phyloP scores from a whole-genome alignment of 2,329 filamentous ascomycete genomes.

The Xylariaceae sp. region DNA sequence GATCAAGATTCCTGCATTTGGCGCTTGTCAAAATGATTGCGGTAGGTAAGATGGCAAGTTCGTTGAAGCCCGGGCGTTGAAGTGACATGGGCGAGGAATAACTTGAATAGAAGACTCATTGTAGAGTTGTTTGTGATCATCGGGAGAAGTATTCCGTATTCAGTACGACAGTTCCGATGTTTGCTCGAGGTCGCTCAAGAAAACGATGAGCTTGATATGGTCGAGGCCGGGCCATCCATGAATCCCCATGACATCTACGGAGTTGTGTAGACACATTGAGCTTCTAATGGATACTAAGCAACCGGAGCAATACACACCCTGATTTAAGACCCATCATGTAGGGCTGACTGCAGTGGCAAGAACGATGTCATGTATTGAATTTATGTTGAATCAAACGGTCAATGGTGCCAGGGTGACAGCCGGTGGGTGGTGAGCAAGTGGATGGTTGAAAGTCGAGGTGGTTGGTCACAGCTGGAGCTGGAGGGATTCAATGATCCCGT shows the following conservation, averaged over 20 bases:
- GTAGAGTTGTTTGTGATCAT: no score
- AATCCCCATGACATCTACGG: conserved; percentile 54
- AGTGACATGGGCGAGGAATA: no score
- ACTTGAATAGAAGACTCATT: no score
- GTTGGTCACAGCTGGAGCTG: conserved; percentile 39
- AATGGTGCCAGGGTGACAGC: conserved; percentile 50
- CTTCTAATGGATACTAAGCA: conserved; percentile 39
- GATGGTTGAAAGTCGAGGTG: conserved; percentile 50
- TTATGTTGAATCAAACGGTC: conserved; percentile 55
- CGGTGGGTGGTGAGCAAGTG: conserved; percentile 37
- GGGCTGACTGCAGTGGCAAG: conserved; percentile 45
- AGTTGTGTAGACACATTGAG: conserved; percentile 57
- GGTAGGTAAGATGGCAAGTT: no score
- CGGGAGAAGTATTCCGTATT: no score
- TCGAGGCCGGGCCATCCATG: conserved; percentile 39
- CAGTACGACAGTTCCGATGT: no score
- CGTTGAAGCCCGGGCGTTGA: no score
- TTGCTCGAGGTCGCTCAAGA: no score
- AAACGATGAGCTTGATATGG: no score
- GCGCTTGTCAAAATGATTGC: no score
- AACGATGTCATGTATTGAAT: conserved; percentile 55
- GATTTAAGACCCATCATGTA: conserved; percentile 37
- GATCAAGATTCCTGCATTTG: no score
- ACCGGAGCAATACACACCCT: conserved; percentile 53
- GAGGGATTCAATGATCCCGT: no score